Conservation (phyloP, 257 asterid genomes). For the Solanum chmielewskii region DNA sequence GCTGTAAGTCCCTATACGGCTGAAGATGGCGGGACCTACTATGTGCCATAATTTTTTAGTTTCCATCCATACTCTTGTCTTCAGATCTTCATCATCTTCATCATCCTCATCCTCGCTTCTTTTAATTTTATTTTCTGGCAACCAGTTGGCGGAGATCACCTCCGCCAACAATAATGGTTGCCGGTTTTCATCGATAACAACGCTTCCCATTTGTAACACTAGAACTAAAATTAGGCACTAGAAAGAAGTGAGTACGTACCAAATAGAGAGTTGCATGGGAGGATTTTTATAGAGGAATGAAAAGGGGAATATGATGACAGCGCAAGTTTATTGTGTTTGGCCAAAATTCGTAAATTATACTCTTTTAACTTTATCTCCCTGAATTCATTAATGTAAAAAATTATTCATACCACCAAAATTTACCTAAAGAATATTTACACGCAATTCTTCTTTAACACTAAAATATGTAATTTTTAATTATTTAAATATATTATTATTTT, state of each 20-base stretch:
- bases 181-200: neutral
- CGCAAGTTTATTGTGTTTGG: neutral
- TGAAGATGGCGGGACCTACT: constrained; percentile 31
- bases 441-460: neutral
- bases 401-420: neutral
- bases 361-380: too few relatives aligned
- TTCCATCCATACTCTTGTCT: constrained; percentile 13
- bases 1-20: constrained; percentile 19
- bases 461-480: neutral
- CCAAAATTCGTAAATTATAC: neutral
- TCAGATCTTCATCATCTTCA: neutral
- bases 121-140: neutral
- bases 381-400: neutral
- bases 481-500: neutral
- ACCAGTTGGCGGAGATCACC: neutral
- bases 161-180: neutral
- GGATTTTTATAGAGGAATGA: neutral
- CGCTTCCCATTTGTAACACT: neutral
- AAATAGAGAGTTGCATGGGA: neutral
- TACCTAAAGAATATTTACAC: neutral
- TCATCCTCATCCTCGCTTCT: neutral
- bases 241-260: neutral
- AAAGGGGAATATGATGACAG: neutral
- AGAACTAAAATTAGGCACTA: neutral
- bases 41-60: constrained; percentile 28